Evolutionary conservation across 78 protist genomes (phyloP).

Genomic region (Mastigamoeba balamuthi): DNA sequence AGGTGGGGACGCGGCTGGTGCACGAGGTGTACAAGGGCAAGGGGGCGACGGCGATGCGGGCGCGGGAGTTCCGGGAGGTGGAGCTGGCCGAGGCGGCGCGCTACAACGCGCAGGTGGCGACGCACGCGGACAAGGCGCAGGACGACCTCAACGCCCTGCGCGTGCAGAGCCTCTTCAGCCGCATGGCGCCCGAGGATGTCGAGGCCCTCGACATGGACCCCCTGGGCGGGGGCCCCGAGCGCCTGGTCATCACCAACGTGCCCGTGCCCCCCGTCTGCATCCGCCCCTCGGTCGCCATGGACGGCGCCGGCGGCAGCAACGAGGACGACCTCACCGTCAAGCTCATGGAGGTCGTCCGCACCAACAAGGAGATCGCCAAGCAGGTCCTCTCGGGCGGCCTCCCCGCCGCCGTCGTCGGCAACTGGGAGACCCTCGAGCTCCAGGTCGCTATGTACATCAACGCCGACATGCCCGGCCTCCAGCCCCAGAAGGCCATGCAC

Average conservation of each 20-base stretch:
- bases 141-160: conserved; percentile 83
- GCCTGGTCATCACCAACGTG: conserved; percentile 48
- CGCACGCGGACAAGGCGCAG: conserved; percentile 44
- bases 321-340: conserved; percentile 96
- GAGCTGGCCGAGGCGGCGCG: conserved; percentile 42
- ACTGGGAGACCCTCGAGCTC: conserved; percentile 82
- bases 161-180: conserved; percentile 49
- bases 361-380: not conserved
- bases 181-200: conserved; percentile 58
- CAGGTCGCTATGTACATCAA: conserved; percentile 59
- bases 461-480: conserved; percentile 37
- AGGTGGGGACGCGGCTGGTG: conserved; percentile 51
- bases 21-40: conserved; percentile 68
- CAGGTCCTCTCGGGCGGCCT: not conserved
- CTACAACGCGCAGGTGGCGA: conserved; percentile 29
- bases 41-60: not conserved
- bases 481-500: not conserved
- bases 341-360: not conserved
- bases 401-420: not conserved
- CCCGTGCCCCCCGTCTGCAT: conserved; percentile 92
- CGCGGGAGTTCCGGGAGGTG: no score
- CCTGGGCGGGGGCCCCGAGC: conserved; percentile 61
- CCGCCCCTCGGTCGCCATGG: conserved; percentile 89
- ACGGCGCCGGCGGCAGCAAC: conserved; percentile 56
- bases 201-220: conserved; percentile 79